Conservation (phyloP, 164 flowering plant genomes). For the Vitis amurensis region DNA sequence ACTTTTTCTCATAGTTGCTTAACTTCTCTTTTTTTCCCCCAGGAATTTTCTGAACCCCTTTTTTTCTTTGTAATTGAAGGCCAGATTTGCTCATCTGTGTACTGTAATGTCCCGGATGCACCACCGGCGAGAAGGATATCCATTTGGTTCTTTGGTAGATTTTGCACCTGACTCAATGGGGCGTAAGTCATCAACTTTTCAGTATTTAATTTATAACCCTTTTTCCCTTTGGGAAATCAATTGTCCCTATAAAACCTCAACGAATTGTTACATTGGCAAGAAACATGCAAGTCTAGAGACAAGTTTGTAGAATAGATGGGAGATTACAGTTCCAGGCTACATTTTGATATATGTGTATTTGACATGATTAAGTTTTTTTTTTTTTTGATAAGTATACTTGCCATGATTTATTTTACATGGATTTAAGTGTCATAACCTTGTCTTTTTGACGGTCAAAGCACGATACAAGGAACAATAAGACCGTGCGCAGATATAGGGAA, state of each 20-base stretch:
- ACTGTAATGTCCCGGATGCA: slow-evolving; percentile 99
- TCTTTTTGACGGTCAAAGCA: too few relatives aligned
- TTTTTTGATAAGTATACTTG: too few relatives aligned
- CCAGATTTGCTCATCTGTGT: slow-evolving; percentile 97
- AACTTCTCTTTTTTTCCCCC: not conserved
- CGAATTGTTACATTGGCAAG: too few relatives aligned
- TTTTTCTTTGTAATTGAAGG: slow-evolving; percentile 46
- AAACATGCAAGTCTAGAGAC: too few relatives aligned
- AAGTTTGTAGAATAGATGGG: too few relatives aligned
- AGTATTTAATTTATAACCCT: not conserved
- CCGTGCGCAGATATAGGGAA: too few relatives aligned
- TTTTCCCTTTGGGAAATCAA: not conserved
- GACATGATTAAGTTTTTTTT: too few relatives aligned
- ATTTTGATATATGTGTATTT: too few relatives aligned
- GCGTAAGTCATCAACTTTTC: slow-evolving; percentile 58
- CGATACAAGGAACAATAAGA: too few relatives aligned
- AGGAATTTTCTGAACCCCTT: not conserved
- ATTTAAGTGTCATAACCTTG: too few relatives aligned
- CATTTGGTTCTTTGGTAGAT: slow-evolving; percentile 97
- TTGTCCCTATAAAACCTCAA: not conserved
- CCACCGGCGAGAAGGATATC: slow-evolving; percentile 94
- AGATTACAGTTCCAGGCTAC: too few relatives aligned
- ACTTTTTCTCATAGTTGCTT: not conserved
- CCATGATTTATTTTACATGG: too few relatives aligned
- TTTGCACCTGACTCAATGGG: slow-evolving; percentile 94